Percentiles rank a stretch among this genome's conserved stretches.
These are phyloP conservation scores for Mortierella sp. DNA, from an alignment of 371 early-diverging fungal species.

Conservation along the genomic window DNA sequence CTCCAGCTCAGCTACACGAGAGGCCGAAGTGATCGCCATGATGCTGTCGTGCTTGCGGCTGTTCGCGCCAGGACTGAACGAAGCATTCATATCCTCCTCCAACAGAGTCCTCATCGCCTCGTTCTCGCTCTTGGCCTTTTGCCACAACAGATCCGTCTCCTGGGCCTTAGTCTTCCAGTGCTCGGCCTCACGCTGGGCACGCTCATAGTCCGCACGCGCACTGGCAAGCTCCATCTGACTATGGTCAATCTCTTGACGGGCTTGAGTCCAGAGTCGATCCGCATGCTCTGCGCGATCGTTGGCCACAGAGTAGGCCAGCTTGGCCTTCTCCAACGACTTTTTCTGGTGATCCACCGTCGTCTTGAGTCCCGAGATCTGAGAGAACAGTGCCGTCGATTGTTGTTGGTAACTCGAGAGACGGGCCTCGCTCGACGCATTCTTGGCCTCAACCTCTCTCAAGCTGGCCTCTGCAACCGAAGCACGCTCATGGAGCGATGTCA, in stretches of 20 bases:
- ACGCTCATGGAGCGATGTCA: conserved; percentile 62
- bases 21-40: conserved; percentile 52
- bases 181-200: conserved; percentile 48
- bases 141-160: conserved; percentile 52
- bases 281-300: conserved; percentile 58
- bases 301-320: conserved; percentile 48
- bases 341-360: conserved; percentile 59
- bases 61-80: conserved; percentile 27
- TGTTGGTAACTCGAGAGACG: conserved; percentile 54
- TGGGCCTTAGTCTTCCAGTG: conserved; percentile 54
- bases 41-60: conserved; percentile 54
- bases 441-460: conserved; percentile 60
- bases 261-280: conserved; percentile 57
- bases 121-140: conserved; percentile 52
- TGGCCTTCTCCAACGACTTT: conserved; percentile 58
- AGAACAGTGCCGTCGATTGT: conserved; percentile 40
- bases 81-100: conserved; percentile 51
- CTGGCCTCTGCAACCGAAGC: conserved; percentile 63
- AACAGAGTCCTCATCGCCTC: conserved; percentile 49
- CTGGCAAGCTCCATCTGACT: conserved; percentile 42
- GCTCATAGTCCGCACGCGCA: conserved; percentile 44
- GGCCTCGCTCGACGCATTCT: conserved; percentile 50
- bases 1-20: conserved; percentile 62
- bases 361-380: conserved; percentile 47
- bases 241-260: conserved; percentile 49